A percentile compares a stretch with the other conserved stretches of the same genome.
phyloP scores from a whole-genome alignment of 73 alveolate genomes.

The Paramecium caudatum region DNA sequence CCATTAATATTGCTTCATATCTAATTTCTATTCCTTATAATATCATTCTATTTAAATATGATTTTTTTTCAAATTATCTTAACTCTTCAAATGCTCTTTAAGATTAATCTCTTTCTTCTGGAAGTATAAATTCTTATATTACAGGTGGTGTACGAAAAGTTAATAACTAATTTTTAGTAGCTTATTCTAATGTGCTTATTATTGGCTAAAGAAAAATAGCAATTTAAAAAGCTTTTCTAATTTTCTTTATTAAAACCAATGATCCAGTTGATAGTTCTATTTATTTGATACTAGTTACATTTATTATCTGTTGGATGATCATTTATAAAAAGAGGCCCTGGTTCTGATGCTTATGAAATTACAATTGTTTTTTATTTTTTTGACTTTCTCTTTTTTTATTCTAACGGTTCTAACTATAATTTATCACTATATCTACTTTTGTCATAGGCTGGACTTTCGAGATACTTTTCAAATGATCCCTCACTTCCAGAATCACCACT shows the following conservation, averaged over 20 bases:
- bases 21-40: not conserved
- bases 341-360: not conserved
- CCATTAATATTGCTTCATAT: not conserved
- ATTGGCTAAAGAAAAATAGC: not conserved
- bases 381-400: not conserved
- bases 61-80: not conserved
- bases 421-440: not conserved
- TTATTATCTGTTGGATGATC: conserved; percentile 10
- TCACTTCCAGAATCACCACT: conserved; percentile 5
- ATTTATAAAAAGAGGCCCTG: not conserved
- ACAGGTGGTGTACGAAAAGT: not conserved
- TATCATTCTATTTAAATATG: not conserved
- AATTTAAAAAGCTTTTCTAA: not conserved
- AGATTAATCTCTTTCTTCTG: not conserved
- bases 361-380: not conserved
- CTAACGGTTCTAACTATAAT: conserved; percentile 37
- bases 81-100: not conserved
- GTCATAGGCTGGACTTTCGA: not conserved
- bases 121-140: not conserved
- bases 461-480: not conserved
- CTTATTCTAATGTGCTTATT: not conserved
- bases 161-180: not conserved
- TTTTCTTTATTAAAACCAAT: conserved; percentile 23
- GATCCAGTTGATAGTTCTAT: conserved; percentile 18
- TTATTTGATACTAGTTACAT: not conserved